Conservation (phyloP, 192 early-diverging fungal genomes). For the Gigaspora rosea region DNA sequence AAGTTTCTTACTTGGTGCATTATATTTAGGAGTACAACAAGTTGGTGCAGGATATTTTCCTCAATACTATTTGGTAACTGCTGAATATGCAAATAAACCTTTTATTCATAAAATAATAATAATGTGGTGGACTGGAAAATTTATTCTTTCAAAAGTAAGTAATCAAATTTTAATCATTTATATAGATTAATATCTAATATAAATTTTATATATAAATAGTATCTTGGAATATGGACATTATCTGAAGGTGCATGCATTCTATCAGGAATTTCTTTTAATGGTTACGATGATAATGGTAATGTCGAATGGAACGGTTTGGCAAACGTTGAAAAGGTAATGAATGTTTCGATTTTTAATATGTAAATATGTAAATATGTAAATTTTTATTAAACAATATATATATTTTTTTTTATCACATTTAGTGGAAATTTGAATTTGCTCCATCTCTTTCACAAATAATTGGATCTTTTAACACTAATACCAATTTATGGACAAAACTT, state of each 20-base stretch:
- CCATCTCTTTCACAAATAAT: slow-evolving; percentile 57
- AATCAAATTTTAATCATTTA: neutral
- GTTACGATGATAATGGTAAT: slow-evolving; percentile 45
- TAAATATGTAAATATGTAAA: neutral
- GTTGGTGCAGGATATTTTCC: slow-evolving; percentile 49
- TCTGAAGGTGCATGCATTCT: slow-evolving; percentile 56
- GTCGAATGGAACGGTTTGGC: slow-evolving; percentile 55
- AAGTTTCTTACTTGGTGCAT: slow-evolving; percentile 42
- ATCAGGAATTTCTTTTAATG: slow-evolving; percentile 62
- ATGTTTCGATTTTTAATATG: neutral
- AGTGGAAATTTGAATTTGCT: slow-evolving; percentile 50
- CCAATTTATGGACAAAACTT: slow-evolving; percentile 63
- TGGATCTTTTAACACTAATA: slow-evolving; percentile 64
- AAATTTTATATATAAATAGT: slow-evolving; percentile 34
- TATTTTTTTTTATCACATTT: neutral
- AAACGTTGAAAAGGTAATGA: slow-evolving; percentile 48
- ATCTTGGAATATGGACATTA: slow-evolving; percentile 64
- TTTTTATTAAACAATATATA: neutral
- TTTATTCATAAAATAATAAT: slow-evolving; percentile 41
- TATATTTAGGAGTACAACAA: slow-evolving; percentile 51
- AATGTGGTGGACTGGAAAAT: slow-evolving; percentile 54
- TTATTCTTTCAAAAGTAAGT: slow-evolving; percentile 52
- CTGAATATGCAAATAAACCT: slow-evolving; percentile 42
- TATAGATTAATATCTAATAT: neutral
- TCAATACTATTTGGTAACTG: slow-evolving; percentile 44